Conservation (phyloP, 2,329 filamentous ascomycete species). For the Nannizzia gypsea region DNA sequence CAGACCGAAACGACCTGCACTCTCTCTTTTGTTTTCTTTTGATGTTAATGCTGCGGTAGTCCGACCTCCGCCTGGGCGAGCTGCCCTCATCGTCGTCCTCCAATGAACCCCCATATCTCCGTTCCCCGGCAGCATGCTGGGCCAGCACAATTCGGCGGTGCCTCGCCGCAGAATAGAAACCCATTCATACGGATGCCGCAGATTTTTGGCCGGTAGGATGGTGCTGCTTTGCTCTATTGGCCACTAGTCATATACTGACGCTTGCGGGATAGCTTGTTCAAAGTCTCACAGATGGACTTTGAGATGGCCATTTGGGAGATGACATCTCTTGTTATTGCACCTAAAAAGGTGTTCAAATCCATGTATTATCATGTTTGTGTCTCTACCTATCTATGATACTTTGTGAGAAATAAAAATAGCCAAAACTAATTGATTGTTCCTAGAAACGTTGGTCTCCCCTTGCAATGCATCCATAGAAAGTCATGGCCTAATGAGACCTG, state of each 20-base stretch:
- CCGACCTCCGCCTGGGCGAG: background rate
- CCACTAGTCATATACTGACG: background rate
- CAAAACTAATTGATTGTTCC: background rate
- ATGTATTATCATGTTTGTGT: slow-evolving; percentile 56
- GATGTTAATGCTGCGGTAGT: background rate
- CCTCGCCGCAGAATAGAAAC: slow-evolving; percentile 38
- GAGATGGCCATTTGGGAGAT: slow-evolving; percentile 65
- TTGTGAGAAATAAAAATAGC: too few relatives aligned
- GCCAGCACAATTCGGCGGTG: slow-evolving; percentile 42
- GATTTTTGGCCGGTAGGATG: slow-evolving; percentile 50
- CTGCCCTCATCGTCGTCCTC: slow-evolving; percentile 8
- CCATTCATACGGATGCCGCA: slow-evolving; percentile 50
- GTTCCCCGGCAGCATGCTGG: slow-evolving; percentile 47
- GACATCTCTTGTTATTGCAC: slow-evolving; percentile 54
- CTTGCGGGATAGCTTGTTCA: slow-evolving; percentile 43
- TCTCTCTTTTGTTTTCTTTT: background rate
- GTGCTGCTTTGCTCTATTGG: background rate
- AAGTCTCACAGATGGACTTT: slow-evolving; percentile 64
- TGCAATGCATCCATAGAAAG: slow-evolving; percentile 29
- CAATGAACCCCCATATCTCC: slow-evolving; percentile 50
- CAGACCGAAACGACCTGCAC: background rate
- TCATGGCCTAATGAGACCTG: slow-evolving; percentile 11
- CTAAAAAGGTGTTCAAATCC: slow-evolving; percentile 59
- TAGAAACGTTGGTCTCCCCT: slow-evolving; percentile 17
- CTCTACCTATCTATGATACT: background rate